Conservation (phyloP, 257 asterid genomes). For the Rehmannia glutinosa region DNA sequence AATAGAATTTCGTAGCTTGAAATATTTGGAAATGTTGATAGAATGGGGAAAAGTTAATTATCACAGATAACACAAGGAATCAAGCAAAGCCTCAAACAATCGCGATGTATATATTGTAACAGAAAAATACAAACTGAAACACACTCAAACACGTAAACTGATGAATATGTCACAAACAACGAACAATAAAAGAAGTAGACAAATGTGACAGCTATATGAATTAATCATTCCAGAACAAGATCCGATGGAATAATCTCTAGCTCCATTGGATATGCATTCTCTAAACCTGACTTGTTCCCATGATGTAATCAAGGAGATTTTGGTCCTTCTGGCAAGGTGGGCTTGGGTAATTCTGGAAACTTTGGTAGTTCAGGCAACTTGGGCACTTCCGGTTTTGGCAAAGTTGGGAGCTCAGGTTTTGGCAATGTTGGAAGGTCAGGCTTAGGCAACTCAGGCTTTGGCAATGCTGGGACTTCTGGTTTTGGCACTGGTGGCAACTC, state of each 20-base stretch:
- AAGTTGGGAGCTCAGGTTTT: slow-evolving; percentile 7
- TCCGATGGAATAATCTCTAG: not conserved
- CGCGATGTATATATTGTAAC: not conserved
- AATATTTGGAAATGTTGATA: not conserved
- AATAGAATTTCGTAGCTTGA: not conserved
- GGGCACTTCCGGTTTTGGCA: slow-evolving; percentile 17
- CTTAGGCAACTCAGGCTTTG: slow-evolving; percentile 18
- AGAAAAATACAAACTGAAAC: not conserved
- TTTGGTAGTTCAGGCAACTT: slow-evolving; percentile 8
- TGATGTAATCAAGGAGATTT: slow-evolving; percentile 16
- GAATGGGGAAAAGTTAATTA: not conserved
- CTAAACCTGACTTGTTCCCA: not conserved
- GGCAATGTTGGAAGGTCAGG: slow-evolving; percentile 10
- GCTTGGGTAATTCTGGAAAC: not conserved
- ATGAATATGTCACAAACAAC: not conserved
- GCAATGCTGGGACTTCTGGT: not conserved
- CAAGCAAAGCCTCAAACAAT: slow-evolving; percentile 3
- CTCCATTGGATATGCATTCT: not conserved
- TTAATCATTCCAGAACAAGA: slow-evolving; percentile 7
- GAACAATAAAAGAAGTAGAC: slow-evolving; percentile 6
- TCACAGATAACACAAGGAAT: slow-evolving; percentile 1
- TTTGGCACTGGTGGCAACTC: slow-evolving; percentile 22
- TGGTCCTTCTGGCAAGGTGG: slow-evolving; percentile 10
- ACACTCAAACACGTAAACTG: not conserved
- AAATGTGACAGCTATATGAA: not conserved